A percentile compares a stretch with the other conserved stretches of the same genome.
Conservation (phyloP, 352 stramenopile genomes). For the Phytophthora vignae region DNA sequence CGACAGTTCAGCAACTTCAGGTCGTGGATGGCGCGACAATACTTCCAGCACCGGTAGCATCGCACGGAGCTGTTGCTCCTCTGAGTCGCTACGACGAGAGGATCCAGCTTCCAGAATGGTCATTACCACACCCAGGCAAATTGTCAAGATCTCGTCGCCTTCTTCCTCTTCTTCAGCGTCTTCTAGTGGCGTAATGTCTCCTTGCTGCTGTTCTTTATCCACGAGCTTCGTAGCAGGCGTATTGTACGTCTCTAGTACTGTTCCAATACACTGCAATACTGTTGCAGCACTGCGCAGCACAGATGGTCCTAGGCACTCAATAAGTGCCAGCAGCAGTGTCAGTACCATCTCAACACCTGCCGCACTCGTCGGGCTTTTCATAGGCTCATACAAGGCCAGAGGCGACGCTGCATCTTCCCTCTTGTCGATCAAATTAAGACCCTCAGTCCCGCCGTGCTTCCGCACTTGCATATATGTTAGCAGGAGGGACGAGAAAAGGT, state of each 20-base stretch:
- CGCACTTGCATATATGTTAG: slow-evolving; percentile 81
- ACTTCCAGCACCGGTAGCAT: slow-evolving; percentile 75
- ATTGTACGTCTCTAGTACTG: slow-evolving; percentile 73
- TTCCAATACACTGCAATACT: slow-evolving; percentile 76
- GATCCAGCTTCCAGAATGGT: slow-evolving; percentile 83
- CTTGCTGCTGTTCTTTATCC: slow-evolving; percentile 36
- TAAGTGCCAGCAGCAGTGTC: slow-evolving; percentile 72
- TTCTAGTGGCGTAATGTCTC: slow-evolving; percentile 9
- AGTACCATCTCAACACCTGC: slow-evolving; percentile 65
- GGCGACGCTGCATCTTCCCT: slow-evolving; percentile 2
- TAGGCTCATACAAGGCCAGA: slow-evolving; percentile 40
- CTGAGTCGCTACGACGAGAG: slow-evolving; percentile 45
- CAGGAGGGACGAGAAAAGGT: slow-evolving; percentile 81
- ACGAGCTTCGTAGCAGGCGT: slow-evolving; percentile 34
- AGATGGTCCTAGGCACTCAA: slow-evolving; percentile 74
- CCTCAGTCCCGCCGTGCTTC: slow-evolving; percentile 25
- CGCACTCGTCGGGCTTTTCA: slow-evolving; percentile 45
- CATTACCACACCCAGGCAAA: slow-evolving; percentile 80
- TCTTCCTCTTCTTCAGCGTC: slow-evolving; percentile 57
- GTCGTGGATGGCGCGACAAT: slow-evolving; percentile 58
- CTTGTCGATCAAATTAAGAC: slow-evolving; percentile 2
- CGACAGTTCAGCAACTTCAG: slow-evolving; percentile 78
- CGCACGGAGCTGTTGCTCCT: slow-evolving; percentile 64
- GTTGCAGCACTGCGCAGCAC: slow-evolving; percentile 74
- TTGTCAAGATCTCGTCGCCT: slow-evolving; percentile 73